A percentile compares a stretch with the other conserved stretches of the same genome.
phyloP scores from a whole-genome alignment of 257 asterid genomes.

The Handroanthus guayacan region DNA sequence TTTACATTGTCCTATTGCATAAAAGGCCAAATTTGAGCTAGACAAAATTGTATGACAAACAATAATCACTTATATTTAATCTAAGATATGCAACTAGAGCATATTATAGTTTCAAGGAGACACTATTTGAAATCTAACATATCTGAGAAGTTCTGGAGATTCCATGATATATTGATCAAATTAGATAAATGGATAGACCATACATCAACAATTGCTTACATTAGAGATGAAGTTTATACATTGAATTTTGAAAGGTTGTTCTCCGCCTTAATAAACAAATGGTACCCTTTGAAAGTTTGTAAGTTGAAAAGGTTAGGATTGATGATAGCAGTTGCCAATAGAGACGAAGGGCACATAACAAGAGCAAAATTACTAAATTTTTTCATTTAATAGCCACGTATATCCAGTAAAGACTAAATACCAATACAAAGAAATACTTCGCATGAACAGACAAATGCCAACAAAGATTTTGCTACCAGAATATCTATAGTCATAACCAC shows the following conservation, averaged over 20 bases:
- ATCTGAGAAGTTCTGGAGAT: not conserved
- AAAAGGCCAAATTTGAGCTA: not conserved
- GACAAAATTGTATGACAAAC: not conserved
- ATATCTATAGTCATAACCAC: not conserved
- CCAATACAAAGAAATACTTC: conserved; percentile 5
- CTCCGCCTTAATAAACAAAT: not conserved
- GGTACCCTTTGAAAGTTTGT: not conserved
- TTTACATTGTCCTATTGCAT: not conserved
- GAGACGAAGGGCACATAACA: not conserved
- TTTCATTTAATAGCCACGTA: not conserved
- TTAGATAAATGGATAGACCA: not conserved
- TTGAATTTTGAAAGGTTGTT: not conserved
- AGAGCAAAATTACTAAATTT: not conserved
- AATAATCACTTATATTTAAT: not conserved
- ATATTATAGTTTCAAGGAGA: not conserved
- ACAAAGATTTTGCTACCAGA: not conserved
- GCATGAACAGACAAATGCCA: not conserved
- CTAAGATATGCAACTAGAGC: conserved; percentile 14
- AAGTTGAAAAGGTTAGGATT: not conserved
- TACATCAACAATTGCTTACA: not conserved
- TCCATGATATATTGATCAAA: not conserved
- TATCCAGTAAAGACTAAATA: not conserved
- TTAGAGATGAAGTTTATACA: conserved; percentile 10
- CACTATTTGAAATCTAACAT: conserved; percentile 5
- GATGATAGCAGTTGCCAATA: not conserved